Conservation (phyloP, 1,139 yeast species). For the Eremothecium gossypii region DNA sequence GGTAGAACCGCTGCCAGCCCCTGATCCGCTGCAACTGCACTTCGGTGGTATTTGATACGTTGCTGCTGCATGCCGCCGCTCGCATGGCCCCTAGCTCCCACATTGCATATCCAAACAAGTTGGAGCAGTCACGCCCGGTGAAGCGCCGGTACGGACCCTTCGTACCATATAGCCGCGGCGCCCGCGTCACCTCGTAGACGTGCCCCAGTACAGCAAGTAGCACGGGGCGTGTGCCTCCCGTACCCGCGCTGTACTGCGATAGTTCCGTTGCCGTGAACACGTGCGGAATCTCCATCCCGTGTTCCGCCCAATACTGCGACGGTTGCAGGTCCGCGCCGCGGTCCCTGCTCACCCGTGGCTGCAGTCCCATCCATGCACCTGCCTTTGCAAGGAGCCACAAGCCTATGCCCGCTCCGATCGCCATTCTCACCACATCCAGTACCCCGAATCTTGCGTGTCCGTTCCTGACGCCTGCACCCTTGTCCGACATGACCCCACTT, state of each 20-base stretch:
- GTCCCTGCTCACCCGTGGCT: neutral
- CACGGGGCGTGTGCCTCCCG: constrained; percentile 9
- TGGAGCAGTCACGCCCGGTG: constrained; percentile 20
- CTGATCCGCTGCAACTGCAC: constrained; percentile 12
- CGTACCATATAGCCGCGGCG: constrained; percentile 16
- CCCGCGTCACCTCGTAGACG: constrained; percentile 21
- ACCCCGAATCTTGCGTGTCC: no score
- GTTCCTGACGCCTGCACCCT: no score
- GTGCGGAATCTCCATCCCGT: constrained; percentile 10
- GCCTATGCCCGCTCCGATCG: neutral
- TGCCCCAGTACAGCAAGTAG: constrained; percentile 16
- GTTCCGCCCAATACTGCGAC: constrained; percentile 13
- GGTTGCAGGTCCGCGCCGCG: neutral
- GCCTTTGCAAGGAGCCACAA: no score
- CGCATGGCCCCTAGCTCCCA: constrained; percentile 15
- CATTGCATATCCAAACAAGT: constrained; percentile 13
- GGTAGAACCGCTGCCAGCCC: constrained; percentile 16
- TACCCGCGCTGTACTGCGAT: constrained; percentile 9
- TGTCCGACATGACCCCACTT: no score
- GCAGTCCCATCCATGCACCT: neutral
- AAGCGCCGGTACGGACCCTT: constrained; percentile 19
- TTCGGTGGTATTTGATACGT: constrained; percentile 8
- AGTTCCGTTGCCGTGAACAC: constrained; percentile 13
- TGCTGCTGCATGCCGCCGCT: constrained; percentile 9
- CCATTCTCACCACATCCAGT: constrained; percentile 14